Percentiles rank a stretch among this genome's conserved stretches.
phyloP scores from a whole-genome alignment of 1,139 yeast species.

The Taphrina populina region DNA sequence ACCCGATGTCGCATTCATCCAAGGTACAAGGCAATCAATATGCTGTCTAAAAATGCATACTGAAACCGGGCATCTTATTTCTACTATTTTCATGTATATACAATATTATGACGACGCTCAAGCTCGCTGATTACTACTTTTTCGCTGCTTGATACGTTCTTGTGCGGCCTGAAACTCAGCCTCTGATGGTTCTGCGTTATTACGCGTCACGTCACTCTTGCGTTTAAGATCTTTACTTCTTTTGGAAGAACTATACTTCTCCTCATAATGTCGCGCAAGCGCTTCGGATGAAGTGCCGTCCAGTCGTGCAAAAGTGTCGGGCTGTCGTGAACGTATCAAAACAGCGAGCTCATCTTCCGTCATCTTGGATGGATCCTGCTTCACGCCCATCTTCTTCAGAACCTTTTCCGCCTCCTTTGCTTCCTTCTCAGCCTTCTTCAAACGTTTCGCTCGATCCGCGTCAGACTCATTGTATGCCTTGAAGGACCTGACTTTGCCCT shows the following conservation, averaged over 20 bases:
- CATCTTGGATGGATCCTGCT: constrained; percentile 46
- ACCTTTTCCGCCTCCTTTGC: constrained; percentile 68
- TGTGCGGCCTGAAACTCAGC: constrained; percentile 35
- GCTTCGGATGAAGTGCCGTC: constrained; percentile 27
- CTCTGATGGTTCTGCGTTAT: constrained; percentile 36
- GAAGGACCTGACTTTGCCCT: constrained; percentile 47
- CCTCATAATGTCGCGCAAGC: constrained; percentile 28
- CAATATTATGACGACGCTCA: background rate
- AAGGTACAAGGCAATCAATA: too few relatives aligned
- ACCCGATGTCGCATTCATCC: too few relatives aligned
- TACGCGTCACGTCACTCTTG: constrained; percentile 24
- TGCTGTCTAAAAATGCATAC: too few relatives aligned
- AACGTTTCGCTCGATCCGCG: constrained; percentile 50
- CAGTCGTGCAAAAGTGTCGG: constrained; percentile 18
- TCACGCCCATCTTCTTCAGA: constrained; percentile 52
- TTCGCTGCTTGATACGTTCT: constrained; percentile 32
- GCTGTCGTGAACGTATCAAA: constrained; percentile 22
- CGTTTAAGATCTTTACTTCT: constrained; percentile 26
- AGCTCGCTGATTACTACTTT: background rate
- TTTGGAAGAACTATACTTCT: constrained; percentile 29
- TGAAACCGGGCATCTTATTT: too few relatives aligned
- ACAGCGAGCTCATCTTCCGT: constrained; percentile 47
- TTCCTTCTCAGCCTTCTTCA: constrained; percentile 56
- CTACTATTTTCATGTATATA: background rate
- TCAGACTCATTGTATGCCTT: constrained; percentile 50